These are phyloP conservation scores for Colletotrichum sidae DNA, from an alignment of 2,329 filamentous ascomycete species.

Conservation along the genomic window DNA sequence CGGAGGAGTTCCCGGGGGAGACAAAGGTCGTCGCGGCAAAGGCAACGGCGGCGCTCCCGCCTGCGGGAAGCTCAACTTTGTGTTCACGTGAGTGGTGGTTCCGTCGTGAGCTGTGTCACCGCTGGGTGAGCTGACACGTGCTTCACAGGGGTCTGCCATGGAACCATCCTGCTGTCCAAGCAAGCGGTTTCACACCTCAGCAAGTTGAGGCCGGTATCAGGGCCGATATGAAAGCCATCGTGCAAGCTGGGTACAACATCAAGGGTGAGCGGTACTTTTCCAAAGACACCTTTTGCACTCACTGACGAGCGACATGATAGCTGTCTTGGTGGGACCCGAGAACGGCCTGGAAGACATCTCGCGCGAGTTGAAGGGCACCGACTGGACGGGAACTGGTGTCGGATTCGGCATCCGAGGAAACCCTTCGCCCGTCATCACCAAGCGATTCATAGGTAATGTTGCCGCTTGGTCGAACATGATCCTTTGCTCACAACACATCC, in stretches of 20 bases:
- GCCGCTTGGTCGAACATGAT: neutral
- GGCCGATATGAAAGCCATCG: conserved; percentile 21
- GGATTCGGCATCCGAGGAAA: conserved; percentile 31
- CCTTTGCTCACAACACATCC: neutral
- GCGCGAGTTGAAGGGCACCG: conserved; percentile 13
- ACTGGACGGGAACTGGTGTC: conserved; percentile 29
- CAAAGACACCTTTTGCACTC: neutral
- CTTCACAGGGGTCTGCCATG: conserved; percentile 25
- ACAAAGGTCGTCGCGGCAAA: too few species aligned
- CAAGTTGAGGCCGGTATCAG: conserved; percentile 32
- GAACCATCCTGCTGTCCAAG: conserved; percentile 25
- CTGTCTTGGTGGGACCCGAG: conserved; percentile 28
- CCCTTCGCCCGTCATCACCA: conserved; percentile 23
- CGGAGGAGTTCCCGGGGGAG: too few species aligned
- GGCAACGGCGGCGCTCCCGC: too few species aligned
- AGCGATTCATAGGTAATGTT: conserved; percentile 17
- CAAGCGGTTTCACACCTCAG: conserved; percentile 27
- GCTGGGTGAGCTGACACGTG: neutral
- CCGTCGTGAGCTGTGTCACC: too few species aligned
- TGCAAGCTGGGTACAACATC: conserved; percentile 32
- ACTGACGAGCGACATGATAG: neutral
- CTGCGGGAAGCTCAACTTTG: too few species aligned
- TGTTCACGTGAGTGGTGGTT: too few species aligned
- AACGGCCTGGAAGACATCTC: conserved; percentile 15
- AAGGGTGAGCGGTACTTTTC: conserved; percentile 1